Evolutionary conservation across 169 alveolate species (phyloP).

Genomic region (Babesia ovis): DNA sequence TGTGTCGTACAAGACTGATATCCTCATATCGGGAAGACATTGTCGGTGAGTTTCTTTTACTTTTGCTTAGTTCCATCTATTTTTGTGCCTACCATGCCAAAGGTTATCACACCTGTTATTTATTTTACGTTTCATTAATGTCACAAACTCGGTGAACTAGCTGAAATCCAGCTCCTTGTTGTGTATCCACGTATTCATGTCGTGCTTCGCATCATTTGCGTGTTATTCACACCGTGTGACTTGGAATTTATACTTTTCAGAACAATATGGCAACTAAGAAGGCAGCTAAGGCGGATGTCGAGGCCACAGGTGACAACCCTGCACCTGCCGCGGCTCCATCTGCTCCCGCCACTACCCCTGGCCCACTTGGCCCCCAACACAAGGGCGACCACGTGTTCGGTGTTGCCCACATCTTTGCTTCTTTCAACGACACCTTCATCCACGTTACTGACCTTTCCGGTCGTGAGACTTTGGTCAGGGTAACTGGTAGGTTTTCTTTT

Average conservation of each 20-base stretch:
- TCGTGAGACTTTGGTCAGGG: constrained; percentile 98
- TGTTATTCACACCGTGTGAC: no score
- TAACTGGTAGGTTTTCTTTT: constrained; percentile 85
- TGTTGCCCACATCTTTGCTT: constrained; percentile 98
- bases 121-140: no score
- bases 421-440: constrained; percentile 99
- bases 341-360: constrained; percentile 61
- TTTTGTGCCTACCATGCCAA: no score
- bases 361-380: constrained; percentile 81
- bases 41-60: constrained; percentile 23
- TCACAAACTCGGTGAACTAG: no score
- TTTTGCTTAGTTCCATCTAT: not conserved
- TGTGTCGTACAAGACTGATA: not conserved
- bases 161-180: no score
- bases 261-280: constrained; percentile 11
- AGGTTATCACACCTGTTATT: no score
- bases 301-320: constrained; percentile 12
- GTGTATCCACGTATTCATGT: no score
- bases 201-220: not conserved
- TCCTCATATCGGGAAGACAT: constrained; percentile 3
- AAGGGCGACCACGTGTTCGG: constrained; percentile 95
- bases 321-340: constrained; percentile 29
- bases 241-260: not conserved
- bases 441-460: constrained; percentile 99
- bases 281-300: not conserved